Percentiles rank a stretch among this genome's conserved stretches.
Conservation (phyloP, 2,329 filamentous ascomycete genomes). For the Fusarium sp. region DNA sequence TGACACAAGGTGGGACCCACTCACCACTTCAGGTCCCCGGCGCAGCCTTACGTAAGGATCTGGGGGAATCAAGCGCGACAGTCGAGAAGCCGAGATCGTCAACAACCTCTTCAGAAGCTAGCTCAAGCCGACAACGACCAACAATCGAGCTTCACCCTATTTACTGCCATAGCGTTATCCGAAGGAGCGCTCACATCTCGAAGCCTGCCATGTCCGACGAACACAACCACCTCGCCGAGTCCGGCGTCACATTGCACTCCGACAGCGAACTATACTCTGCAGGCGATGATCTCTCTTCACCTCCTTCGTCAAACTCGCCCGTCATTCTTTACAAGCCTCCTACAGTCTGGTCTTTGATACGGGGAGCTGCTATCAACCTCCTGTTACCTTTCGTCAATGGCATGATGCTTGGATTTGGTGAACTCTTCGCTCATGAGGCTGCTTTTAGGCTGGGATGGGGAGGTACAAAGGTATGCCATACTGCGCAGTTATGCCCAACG, state of each 20-base stretch:
- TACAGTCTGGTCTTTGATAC: constrained; percentile 83
- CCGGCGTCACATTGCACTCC: constrained; percentile 78
- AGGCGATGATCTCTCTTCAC: constrained; percentile 67
- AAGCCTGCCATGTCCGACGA: constrained; percentile 60
- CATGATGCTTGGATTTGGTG: constrained; percentile 97
- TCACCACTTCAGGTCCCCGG: constrained; percentile 27
- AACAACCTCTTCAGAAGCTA: constrained; percentile 31
- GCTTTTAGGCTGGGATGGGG: constrained; percentile 94
- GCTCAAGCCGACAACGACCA: neutral
- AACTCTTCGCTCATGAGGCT: constrained; percentile 94
- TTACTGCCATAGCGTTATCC: neutral
- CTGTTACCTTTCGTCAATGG: constrained; percentile 95
- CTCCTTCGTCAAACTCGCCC: constrained; percentile 69
- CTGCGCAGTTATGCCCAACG: neutral
- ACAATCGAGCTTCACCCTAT: neutral
- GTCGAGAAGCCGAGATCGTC: constrained; percentile 29
- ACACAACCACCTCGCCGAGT: constrained; percentile 69
- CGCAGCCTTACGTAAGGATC: constrained; percentile 39
- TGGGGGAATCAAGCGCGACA: constrained; percentile 23
- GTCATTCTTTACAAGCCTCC: constrained; percentile 90
- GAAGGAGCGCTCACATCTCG: neutral
- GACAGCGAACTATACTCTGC: constrained; percentile 83
- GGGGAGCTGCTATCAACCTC: constrained; percentile 95
- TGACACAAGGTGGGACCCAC: constrained; percentile 39
- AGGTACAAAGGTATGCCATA: constrained; percentile 77